These are phyloP conservation scores for Paraglomus brasilianum DNA, from an alignment of 192 early-diverging fungal species.

Conservation along the genomic window DNA sequence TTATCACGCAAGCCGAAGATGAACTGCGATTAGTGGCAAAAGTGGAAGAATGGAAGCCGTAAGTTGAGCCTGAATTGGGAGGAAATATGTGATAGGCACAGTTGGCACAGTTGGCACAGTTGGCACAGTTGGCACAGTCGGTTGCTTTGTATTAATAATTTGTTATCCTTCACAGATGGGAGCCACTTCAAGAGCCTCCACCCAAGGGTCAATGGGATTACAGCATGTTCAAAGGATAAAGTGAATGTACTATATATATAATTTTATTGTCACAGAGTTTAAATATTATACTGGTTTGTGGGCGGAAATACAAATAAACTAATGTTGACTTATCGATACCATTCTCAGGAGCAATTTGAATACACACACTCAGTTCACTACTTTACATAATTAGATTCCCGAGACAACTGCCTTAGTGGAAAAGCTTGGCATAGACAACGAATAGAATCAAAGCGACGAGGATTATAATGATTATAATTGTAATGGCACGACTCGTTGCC, in stretches of 20 bases:
- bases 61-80: conserved; percentile 35
- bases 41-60: conserved; percentile 87
- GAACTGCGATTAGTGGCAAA: conserved; percentile 79
- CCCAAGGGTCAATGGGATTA: conserved; percentile 87
- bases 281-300: too few species aligned
- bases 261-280: too few species aligned
- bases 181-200: conserved; percentile 72
- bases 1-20: conserved; percentile 83
- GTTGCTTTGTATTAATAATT: background rate
- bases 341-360: too few species aligned
- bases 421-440: conserved; percentile 79
- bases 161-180: conserved; percentile 54
- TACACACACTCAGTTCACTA: too few species aligned
- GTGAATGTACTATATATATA: too few species aligned
- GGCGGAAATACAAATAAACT: too few species aligned
- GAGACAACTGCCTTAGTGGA: too few species aligned
- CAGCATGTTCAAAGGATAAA: conserved; percentile 9
- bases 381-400: too few species aligned
- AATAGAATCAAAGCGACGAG: conserved; percentile 80
- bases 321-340: too few species aligned
- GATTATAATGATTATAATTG: conserved; percentile 78
- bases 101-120: too few species aligned
- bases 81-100: too few species aligned
- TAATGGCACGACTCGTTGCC: conserved; percentile 85
- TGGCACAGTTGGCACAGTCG: background rate